Conservation (phyloP, 1,284 basidiomycete genomes). For the Cryptococcus sp. region DNA sequence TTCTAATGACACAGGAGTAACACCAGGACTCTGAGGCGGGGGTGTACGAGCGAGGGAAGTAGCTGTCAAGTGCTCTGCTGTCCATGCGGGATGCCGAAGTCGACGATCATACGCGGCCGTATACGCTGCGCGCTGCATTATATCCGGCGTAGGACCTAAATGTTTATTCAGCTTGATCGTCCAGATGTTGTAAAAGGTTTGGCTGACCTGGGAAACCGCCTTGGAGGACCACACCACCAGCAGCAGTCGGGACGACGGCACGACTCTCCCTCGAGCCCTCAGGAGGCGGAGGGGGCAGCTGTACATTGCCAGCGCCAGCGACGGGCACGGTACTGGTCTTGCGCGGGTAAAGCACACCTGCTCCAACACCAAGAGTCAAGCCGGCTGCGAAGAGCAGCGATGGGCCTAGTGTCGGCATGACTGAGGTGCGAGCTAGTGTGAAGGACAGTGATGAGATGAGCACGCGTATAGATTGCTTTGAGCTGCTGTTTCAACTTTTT, state of each 20-base stretch:
- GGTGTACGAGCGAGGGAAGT: slow-evolving; percentile 66
- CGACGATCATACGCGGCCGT: slow-evolving; percentile 88
- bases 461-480: not conserved
- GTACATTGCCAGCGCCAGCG: slow-evolving; percentile 5
- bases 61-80: slow-evolving; percentile 85
- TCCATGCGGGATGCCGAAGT: slow-evolving; percentile 91
- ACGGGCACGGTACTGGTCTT: slow-evolving; percentile 3
- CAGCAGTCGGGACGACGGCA: slow-evolving; percentile 26
- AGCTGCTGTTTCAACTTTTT: slow-evolving; percentile 8
- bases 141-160: slow-evolving; percentile 78
- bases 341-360: slow-evolving; percentile 39
- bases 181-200: not conserved
- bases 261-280: slow-evolving; percentile 17
- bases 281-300: slow-evolving; percentile 33
- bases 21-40: slow-evolving; percentile 31
- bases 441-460: not conserved
- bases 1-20: slow-evolving; percentile 38
- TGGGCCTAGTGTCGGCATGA: slow-evolving; percentile 49
- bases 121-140: slow-evolving; percentile 77
- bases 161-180: slow-evolving; percentile 9
- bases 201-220: slow-evolving; percentile 47
- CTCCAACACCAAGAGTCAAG: slow-evolving; percentile 48
- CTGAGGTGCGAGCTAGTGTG: not conserved
- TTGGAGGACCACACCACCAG: slow-evolving; percentile 38
- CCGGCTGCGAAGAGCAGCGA: slow-evolving; percentile 52